phyloP scores from a whole-genome alignment of 1,284 basidiomycete genomes.

The Inonotus hispidus region DNA sequence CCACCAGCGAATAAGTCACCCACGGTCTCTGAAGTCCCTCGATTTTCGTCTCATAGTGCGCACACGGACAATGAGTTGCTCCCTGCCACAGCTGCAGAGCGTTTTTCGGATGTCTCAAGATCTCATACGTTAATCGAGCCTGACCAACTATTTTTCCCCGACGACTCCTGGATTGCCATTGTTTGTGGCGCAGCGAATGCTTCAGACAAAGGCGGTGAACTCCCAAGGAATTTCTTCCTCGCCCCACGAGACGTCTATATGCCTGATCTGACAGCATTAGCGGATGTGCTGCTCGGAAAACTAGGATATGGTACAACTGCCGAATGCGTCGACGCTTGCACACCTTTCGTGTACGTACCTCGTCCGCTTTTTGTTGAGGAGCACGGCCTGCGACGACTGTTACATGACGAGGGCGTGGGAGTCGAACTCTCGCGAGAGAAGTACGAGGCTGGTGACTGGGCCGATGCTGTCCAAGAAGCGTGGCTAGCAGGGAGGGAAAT shows the following conservation, averaged over 20 bases:
- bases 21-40: slow-evolving; percentile 8
- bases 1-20: slow-evolving; percentile 33
- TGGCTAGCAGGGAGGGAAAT: slow-evolving; percentile 40
- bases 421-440: slow-evolving; percentile 55
- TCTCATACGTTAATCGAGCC: slow-evolving; percentile 21
- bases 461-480: slow-evolving; percentile 49
- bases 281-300: slow-evolving; percentile 74
- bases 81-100: background rate
- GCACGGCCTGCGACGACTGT: slow-evolving; percentile 60
- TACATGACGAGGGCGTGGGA: slow-evolving; percentile 56
- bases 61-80: slow-evolving; percentile 6
- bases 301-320: slow-evolving; percentile 71
- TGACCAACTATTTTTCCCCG: slow-evolving; percentile 47
- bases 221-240: slow-evolving; percentile 69
- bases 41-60: background rate
- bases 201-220: slow-evolving; percentile 35
- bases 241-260: slow-evolving; percentile 73
- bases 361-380: slow-evolving; percentile 77
- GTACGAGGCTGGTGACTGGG: slow-evolving; percentile 71
- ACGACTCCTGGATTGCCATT: slow-evolving; percentile 68
- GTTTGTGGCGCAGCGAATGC: slow-evolving; percentile 62
- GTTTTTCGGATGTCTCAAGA: background rate
- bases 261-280: slow-evolving; percentile 70
- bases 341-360: slow-evolving; percentile 71
- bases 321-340: slow-evolving; percentile 63